Evolutionary conservation across 768 basidiomycete species (phyloP), one percentile per base, ranked within the genome.

Genomic region (Amanita muscaria): DNA sequence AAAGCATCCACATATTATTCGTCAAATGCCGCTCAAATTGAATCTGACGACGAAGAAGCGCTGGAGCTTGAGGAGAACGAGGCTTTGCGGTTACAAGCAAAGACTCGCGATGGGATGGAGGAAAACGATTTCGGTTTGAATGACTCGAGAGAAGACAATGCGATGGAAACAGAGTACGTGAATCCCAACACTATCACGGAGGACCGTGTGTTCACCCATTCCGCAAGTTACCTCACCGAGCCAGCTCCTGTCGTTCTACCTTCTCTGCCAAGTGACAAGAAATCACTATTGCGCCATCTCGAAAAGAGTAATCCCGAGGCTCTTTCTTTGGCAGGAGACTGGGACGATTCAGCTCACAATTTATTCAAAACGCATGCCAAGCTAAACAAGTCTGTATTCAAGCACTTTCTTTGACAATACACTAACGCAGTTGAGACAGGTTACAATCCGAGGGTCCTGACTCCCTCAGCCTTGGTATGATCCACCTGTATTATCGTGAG

Each of bases 401-500:
- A 21, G 30, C 10, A 19, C 16, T 42, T 15, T 16, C 39, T 30
- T 42, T 16, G 34, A 48, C 15, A 45, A 36, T 22, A 5, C 12
- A 29, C 12, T 29, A 12, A 29, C 27, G n/a, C 10, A 49, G 3
- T 32, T 45, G 15, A 19, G 12, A 5, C 54, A 88, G 86, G 41
- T 48, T 77, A 14, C 64, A 77, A 47, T 55, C 63, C 11, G 60
- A 69, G 22, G 64, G 70, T 34, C 59, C 74, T 0, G 76, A 83
- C 37, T 55, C 70, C n/a, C 65, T 80, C 3, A 71, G 67, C 45
- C 66, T 79, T 19, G 85, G 86, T 40, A 77, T 93, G 70, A 62
- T 81, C 40, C 85, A 92, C 57, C 65, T 93, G 34, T 83, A 94
- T 64, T 88, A 94, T 58, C 93, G 93, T 91, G 58, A 63, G 89